Base-by-base conservation (phyloP, 768 basidiomycete species). In the Rhizopogon sp. region DNA sequence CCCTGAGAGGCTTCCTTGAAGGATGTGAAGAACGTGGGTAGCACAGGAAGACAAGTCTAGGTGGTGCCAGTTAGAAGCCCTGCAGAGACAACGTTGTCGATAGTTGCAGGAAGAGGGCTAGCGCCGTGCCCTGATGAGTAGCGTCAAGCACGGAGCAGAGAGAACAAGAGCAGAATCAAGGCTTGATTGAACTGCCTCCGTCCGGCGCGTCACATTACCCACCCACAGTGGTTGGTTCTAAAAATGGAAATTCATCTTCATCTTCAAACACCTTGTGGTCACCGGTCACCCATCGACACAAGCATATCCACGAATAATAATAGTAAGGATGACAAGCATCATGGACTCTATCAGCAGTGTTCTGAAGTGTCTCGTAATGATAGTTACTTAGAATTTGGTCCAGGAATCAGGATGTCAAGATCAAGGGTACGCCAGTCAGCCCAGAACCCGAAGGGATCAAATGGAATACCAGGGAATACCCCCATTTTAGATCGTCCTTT, bases 131-230 rank as follows among this genome's bases (percentile, higher is more conserved):
- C 43, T 54, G 58, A 35, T 49, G 46, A 42, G 39, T 52, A 53
- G 35, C 8, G 35, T 37, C 3, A 25, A 49, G 33, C 14, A 45
- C 41, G 25, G 33, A 28, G 11, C 52, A 52, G 56, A 39, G 56
- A 50, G 52, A 56, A 50, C 37, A 41, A 54, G 58, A 57, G 45
- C 49, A 46, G 43, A 42, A 44, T 35, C 29, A 29, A 31, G 43
- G 33, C 35, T 9, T 13, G 35, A 35, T 25, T 14, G 22, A 45
- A 57, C 46, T 55, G 53, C 53, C 39, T 42, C 40, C 54, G 53
- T 45, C 9, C 31, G 20, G 45, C 22, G 35, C 35, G 20, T 49
- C 47, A 22, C 31, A 50, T 31, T 44, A 35, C 43, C 52, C 17
- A 31, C 50, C 31, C 29, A 44, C n/a, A n/a, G n/a, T 25, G 25